Evolutionary conservation across 805 yeast genomes (phyloP).

Genomic region (Ogataea pilisensis): DNA sequence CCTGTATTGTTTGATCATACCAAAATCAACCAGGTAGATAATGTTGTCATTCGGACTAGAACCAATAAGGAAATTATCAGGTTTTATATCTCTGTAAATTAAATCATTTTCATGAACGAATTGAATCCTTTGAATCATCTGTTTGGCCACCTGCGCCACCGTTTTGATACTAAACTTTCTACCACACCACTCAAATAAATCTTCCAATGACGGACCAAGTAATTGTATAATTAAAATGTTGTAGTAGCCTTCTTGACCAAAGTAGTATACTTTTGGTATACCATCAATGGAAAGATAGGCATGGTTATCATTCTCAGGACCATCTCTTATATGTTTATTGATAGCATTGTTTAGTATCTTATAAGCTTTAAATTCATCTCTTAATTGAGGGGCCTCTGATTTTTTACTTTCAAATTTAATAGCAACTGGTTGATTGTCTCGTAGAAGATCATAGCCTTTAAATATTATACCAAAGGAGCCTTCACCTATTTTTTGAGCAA

Average conservation of each 20-base stretch:
- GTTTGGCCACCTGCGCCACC: slow-evolving; percentile 69
- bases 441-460: slow-evolving; percentile 71
- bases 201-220: slow-evolving; percentile 81
- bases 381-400: slow-evolving; percentile 78
- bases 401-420: slow-evolving; percentile 78
- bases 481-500: slow-evolving; percentile 82
- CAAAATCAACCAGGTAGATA: slow-evolving; percentile 75
- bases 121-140: slow-evolving; percentile 71
- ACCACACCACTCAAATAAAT: slow-evolving; percentile 85
- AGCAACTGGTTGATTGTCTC: slow-evolving; percentile 60
- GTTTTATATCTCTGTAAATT: slow-evolving; percentile 78
- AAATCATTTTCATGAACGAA: slow-evolving; percentile 73
- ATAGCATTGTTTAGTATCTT: slow-evolving; percentile 60
- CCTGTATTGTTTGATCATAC: slow-evolving; percentile 83
- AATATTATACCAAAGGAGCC: slow-evolving; percentile 85
- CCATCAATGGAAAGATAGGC: slow-evolving; percentile 41
- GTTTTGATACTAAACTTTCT: slow-evolving; percentile 68
- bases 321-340: slow-evolving; percentile 25
- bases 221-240: slow-evolving; percentile 73
- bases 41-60: slow-evolving; percentile 50
- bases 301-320: slow-evolving; percentile 22
- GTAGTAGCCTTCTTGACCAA: slow-evolving; percentile 82
- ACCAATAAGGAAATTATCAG: slow-evolving; percentile 77
- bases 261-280: slow-evolving; percentile 79
- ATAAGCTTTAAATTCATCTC: slow-evolving; percentile 79